Conservation (phyloP, 1,139 yeast species). For the Meyerozyma elateridarum region DNA sequence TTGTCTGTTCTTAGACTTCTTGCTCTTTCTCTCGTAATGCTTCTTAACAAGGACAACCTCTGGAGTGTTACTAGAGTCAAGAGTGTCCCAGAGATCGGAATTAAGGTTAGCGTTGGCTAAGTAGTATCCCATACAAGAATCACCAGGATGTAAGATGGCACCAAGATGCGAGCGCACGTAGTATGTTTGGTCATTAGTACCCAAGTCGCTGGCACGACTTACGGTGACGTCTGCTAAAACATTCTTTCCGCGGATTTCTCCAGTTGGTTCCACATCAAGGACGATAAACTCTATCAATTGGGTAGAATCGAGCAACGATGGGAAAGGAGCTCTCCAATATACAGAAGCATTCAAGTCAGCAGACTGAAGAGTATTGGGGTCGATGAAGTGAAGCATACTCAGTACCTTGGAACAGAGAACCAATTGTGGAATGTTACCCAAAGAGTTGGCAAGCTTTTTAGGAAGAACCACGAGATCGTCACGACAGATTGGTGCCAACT, state of each 20-base stretch:
- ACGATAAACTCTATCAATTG: conserved; percentile 86
- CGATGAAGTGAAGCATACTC: conserved; percentile 79
- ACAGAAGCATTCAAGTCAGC: conserved; percentile 75
- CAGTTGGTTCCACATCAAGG: conserved; percentile 91
- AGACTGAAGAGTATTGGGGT: conserved; percentile 73
- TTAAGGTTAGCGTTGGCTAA: conserved; percentile 81
- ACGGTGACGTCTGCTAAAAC: conserved; percentile 89
- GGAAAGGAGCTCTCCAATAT: conserved; percentile 86
- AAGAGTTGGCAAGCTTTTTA: conserved; percentile 69
- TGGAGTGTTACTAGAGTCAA: conserved; percentile 63
- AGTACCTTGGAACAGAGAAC: conserved; percentile 83
- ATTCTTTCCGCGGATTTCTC: conserved; percentile 71
- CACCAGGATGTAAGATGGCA: conserved; percentile 93
- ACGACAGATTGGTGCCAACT: conserved; percentile 94
- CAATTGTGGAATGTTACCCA: conserved; percentile 80
- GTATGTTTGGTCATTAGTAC: conserved; percentile 74
- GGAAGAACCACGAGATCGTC: conserved; percentile 94
- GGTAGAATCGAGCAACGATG: conserved; percentile 68
- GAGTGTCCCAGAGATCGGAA: conserved; percentile 74
- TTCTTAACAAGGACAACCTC: conserved; percentile 93
- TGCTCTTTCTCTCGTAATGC: conserved; percentile 74
- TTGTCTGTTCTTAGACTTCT: conserved; percentile 73
- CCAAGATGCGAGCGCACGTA: conserved; percentile 89
- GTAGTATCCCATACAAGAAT: conserved; percentile 87
- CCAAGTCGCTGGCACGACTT: conserved; percentile 81